Evolutionary conservation across 2,329 filamentous ascomycete genomes (phyloP).

Genomic region (Fusarium napiforme): DNA sequence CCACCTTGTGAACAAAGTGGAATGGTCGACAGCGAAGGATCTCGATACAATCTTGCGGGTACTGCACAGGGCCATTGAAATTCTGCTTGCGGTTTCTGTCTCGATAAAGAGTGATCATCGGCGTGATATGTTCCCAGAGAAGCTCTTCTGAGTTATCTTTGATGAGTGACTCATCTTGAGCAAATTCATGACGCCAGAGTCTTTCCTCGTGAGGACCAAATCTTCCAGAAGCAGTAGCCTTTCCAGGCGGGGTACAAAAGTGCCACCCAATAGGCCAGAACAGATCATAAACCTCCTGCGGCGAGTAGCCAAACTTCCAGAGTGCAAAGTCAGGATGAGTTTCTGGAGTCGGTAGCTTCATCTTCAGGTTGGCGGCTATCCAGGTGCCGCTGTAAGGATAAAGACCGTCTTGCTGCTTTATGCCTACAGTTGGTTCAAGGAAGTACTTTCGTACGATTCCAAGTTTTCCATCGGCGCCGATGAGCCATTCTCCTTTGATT

Average conservation of each 20-base stretch:
- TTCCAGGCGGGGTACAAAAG: not conserved
- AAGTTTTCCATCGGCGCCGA: not conserved
- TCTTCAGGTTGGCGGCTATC: not conserved
- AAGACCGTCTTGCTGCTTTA: not conserved
- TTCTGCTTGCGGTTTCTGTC: rapidly evolving
- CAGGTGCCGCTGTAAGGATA: not conserved
- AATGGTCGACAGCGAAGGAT: not conserved
- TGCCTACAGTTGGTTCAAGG: not conserved
- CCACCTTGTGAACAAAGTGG: not conserved
- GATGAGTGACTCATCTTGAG: not conserved
- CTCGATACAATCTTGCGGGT: not conserved
- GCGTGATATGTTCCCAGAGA: not conserved
- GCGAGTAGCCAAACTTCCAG: not conserved
- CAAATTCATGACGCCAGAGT: not conserved
- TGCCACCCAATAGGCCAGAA: not conserved
- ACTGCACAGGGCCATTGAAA: not conserved
- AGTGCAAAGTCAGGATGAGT: not conserved
- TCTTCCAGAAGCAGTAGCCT: not conserved
- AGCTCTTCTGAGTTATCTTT: not conserved
- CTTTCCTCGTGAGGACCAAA: not conserved
- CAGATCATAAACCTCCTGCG: not conserved
- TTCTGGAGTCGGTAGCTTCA: not conserved
- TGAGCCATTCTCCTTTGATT: not conserved
- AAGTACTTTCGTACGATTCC: not conserved
- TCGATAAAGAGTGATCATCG: not conserved